A percentile compares a stretch with the other conserved stretches of the same genome.
Evolutionary conservation across 495 filamentous ascomycete species (phyloP).

Genomic region (Aspergillus carlsbadensis): DNA sequence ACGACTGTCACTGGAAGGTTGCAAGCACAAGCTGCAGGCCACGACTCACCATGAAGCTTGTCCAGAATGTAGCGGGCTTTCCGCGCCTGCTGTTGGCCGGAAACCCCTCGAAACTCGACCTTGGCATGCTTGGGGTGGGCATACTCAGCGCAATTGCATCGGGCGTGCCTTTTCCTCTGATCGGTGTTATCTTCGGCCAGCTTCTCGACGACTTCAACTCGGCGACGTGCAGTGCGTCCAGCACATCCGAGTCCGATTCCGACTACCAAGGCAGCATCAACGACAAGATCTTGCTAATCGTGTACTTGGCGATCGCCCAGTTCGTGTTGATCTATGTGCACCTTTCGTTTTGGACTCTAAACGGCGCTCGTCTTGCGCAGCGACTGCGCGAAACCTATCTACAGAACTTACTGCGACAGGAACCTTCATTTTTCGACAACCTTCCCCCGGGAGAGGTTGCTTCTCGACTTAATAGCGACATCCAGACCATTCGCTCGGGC

Average conservation of each 20-base stretch:
- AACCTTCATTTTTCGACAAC: constrained; percentile 60
- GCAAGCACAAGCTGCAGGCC: constrained; percentile 7
- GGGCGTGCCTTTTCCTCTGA: constrained; percentile 66
- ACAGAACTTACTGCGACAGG: constrained; percentile 55
- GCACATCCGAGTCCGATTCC: constrained; percentile 17
- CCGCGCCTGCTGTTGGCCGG: constrained; percentile 42
- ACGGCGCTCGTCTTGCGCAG: constrained; percentile 60
- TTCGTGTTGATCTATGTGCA: constrained; percentile 59
- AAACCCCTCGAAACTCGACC: constrained; percentile 41
- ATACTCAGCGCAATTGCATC: constrained; percentile 56
- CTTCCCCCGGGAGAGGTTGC: constrained; percentile 59
- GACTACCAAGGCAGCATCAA: constrained; percentile 48
- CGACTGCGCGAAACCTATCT: constrained; percentile 61
- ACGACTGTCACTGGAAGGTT: constrained; percentile 1
- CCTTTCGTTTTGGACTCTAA: constrained; percentile 57
- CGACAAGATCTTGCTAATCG: constrained; percentile 57
- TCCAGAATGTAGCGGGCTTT: constrained; percentile 39
- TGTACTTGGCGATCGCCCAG: constrained; percentile 62
- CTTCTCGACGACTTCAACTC: constrained; percentile 66
- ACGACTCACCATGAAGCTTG: constrained; percentile 26
- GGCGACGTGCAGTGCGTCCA: constrained; percentile 44
- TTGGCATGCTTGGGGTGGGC: constrained; percentile 50
- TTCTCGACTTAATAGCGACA: constrained; percentile 58
- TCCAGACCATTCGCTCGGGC: constrained; percentile 59
- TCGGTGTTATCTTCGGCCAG: constrained; percentile 67